phyloP scores from a whole-genome alignment of 2,329 filamentous ascomycete genomes.

The Metarhizium robertsii region DNA sequence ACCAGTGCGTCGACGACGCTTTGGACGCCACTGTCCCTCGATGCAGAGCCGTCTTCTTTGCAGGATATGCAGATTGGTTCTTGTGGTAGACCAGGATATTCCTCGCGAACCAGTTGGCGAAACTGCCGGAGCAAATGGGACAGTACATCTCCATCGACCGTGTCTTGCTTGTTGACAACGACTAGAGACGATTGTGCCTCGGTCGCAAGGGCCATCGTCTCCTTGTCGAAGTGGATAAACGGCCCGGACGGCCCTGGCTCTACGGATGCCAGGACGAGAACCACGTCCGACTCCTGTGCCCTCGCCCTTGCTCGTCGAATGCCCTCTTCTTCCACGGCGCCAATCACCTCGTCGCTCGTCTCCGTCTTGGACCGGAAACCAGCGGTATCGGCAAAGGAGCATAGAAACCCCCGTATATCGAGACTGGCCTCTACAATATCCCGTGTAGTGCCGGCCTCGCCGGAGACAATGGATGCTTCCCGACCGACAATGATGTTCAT shows the following conservation, averaged over 20 bases:
- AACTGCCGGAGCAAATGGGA: slow-evolving; percentile 31
- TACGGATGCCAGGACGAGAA: slow-evolving; percentile 72
- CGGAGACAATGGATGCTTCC: slow-evolving; percentile 90
- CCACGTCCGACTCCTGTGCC: slow-evolving; percentile 74
- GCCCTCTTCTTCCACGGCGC: slow-evolving; percentile 76
- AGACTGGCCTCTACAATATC: slow-evolving; percentile 90
- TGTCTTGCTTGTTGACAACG: slow-evolving; percentile 55
- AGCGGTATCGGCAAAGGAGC: slow-evolving; percentile 91
- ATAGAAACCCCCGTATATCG: slow-evolving; percentile 82
- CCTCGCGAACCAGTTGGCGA: slow-evolving; percentile 10
- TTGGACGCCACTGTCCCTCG: slow-evolving; percentile 55
- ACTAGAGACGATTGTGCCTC: slow-evolving; percentile 40
- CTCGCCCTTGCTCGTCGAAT: slow-evolving; percentile 78
- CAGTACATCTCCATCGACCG: slow-evolving; percentile 27
- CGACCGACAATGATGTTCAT: slow-evolving; percentile 84
- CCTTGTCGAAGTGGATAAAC: slow-evolving; percentile 41
- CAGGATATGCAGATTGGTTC: slow-evolving; percentile 58
- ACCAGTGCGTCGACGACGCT: slow-evolving; percentile 58
- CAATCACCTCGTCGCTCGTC: slow-evolving; percentile 35
- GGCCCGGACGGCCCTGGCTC: slow-evolving; percentile 35
- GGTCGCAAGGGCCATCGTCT: slow-evolving; percentile 45
- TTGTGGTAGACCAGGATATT: slow-evolving; percentile 16
- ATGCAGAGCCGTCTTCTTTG: slow-evolving; percentile 39
- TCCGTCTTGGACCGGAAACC: slow-evolving; percentile 55
- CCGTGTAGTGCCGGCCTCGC: slow-evolving; percentile 85